phyloP scores from a whole-genome alignment of 495 filamentous ascomycete genomes.

The Penicillium robsamsonii region DNA sequence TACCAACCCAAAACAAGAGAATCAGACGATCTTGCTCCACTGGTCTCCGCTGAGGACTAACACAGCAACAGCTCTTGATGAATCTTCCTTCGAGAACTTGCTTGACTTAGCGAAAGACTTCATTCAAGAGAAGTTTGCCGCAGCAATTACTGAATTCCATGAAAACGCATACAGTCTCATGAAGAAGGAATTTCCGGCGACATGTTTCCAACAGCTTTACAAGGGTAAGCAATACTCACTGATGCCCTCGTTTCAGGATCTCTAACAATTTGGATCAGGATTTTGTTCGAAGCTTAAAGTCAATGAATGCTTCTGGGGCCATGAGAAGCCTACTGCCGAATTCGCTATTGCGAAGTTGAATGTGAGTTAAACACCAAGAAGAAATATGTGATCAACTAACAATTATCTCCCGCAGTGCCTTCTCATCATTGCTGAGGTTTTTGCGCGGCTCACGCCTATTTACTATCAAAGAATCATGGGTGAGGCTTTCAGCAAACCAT shows the following conservation, averaged over 20 bases:
- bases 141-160: constrained; percentile 1
- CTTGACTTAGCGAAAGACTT: not conserved
- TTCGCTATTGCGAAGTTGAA: not conserved
- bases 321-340: constrained; percentile 4
- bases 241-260: not conserved
- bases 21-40: not conserved
- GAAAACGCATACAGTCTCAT: not conserved
- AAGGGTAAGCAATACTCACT: not conserved
- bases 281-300: not conserved
- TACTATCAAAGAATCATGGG: constrained; percentile 14
- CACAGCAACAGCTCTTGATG: not conserved
- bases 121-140: constrained; percentile 4
- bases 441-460: constrained; percentile 13
- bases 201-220: not conserved
- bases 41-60: constrained; percentile 11
- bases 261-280: not conserved
- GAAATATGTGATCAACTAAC: not conserved
- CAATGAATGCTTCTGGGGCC: constrained; percentile 4
- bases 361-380: not conserved
- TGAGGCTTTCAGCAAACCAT: not conserved
- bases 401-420: constrained; percentile 1
- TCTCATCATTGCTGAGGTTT: constrained; percentile 10
- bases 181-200: not conserved
- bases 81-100: not conserved
- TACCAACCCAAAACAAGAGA: constrained; percentile 1